Evolutionary conservation across 352 stramenopile species (phyloP), one percentile per base, ranked within the genome.

Genomic region (Phytopythium sindhum): DNA sequence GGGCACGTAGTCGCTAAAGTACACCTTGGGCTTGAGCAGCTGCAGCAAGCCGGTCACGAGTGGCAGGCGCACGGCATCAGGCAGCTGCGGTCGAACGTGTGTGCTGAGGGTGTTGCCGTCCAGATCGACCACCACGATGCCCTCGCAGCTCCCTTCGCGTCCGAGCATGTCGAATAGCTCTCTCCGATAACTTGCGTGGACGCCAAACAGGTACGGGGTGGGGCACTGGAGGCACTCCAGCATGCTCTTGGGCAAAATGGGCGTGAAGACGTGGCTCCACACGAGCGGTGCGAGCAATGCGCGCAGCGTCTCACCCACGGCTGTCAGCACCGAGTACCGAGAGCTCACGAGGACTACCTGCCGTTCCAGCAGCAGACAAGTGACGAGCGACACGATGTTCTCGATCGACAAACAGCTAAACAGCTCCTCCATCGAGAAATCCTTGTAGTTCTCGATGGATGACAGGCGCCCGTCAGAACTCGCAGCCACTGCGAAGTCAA

Each of bases 181-280:
- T 4, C 53, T 61, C 45, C 74, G 75, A 63, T 91, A 91, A 61
- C 80, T 91, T 21, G 83, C 70, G 57, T 95, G 84, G 4, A 93
- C 78, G n/a, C 86, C 86, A 60, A 95, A 95, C n/a, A 95, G 54
- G 55, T 89, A 95, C 24, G 86, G 86, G 11, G 86, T 95, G 47
- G 86, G 86, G 57, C 86, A 95, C 62, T 95, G 86, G 31, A 95
- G 74, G 23, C 79, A 90, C 60, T 93, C 86, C 10, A 93, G 72
- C 83, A 95, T 93, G 50, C 72, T 84, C 57, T 86, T 81, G 5
- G 88, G 88, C 24, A 96, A 55, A 42, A 96, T 88, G 14, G 85
- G 88, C 1, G 81, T 81, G 65, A 95, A 97, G 28, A 95, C 82
- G 54, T 97, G 89, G 45, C 87, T 91, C 89, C 89, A 97, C 51